These are phyloP conservation scores for Jasminum sambac DNA, from an alignment of 257 asterid species.

Conservation along the genomic window DNA sequence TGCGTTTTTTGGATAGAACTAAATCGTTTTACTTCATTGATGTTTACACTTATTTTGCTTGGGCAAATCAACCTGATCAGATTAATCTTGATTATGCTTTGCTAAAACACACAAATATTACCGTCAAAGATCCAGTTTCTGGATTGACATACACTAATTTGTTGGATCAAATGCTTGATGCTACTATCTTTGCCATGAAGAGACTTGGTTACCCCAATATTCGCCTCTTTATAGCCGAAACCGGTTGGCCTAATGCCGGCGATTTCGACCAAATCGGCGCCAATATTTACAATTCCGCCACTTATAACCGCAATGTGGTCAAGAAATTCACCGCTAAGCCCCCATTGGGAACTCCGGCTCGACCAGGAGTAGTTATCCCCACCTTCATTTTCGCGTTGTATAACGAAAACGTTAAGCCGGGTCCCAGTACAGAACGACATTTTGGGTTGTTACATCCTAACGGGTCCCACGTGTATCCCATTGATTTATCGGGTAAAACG, in stretches of 20 bases:
- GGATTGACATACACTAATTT: conserved; percentile 62
- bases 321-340: conserved; percentile 58
- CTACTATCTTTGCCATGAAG: conserved; percentile 66
- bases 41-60: conserved; percentile 79
- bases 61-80: conserved; percentile 53
- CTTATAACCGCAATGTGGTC: conserved; percentile 72
- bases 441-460: conserved; percentile 83
- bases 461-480: conserved; percentile 60
- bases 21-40: conserved; percentile 84
- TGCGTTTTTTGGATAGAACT: conserved; percentile 56
- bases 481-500: conserved; percentile 75
- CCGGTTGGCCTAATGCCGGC: conserved; percentile 93
- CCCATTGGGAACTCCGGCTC: conserved; percentile 63
- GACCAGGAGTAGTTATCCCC: conserved; percentile 61
- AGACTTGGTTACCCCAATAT: conserved; percentile 66
- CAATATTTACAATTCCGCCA: conserved; percentile 68
- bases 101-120: conserved; percentile 48
- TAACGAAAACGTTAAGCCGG: conserved; percentile 75
- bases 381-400: conserved; percentile 71
- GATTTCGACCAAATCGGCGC: conserved; percentile 75
- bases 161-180: conserved; percentile 84
- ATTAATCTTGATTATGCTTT: conserved; percentile 76
- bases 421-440: conserved; percentile 86
- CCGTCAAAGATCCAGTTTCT: conserved; percentile 64
- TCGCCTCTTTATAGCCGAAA: conserved; percentile 76